Evolutionary conservation across 345 rosid species (phyloP), one percentile per base, ranked within the genome.

Genomic region (Toxicodendron radicans): DNA sequence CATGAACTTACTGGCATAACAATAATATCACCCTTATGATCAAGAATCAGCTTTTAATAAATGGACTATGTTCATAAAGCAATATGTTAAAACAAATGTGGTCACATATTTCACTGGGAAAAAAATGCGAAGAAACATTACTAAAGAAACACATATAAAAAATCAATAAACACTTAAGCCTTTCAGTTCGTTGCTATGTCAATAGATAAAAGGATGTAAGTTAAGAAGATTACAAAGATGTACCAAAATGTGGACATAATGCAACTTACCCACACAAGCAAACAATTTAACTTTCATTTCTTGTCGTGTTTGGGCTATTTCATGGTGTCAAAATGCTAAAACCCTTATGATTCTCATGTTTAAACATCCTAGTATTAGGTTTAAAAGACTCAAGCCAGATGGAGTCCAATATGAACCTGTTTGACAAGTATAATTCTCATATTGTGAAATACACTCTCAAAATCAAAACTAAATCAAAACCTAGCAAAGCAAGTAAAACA

Each of bases 371-470:
- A 62, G 11, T 62, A 33, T 5, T 38, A 38, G 9, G 43, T 38
- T 38, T 38, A 38, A 38, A 38, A 38, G 43, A 38, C 43, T 38
- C 9, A 38, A 7, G 43, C 43, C 43, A 38, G 43, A 38, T 38
- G 43, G 43, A 38, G 6, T 38, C 7, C 23, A 2, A 18, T 10
- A 62, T 9, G 23, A 45, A 33, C 17, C 20, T 32, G 45, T 16
- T 67, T 51, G 59, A 68, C 24, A 32, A 18, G 49, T 52, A 17
- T 32, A 57, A 70, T n/a, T 35, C 62, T 35, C 63, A 56, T 6
- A 11, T 56, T 41, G 12, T n/a, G 30, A 48, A 23, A 1, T 27
- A 0, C 10, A 3, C 32, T 18, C 1, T 17, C 57, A 27, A 53
- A 16, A 7, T 17, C 57, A 27, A 53, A 16, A 7, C 14, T 38